Evolutionary conservation across 495 filamentous ascomycete species (phyloP), one percentile per base, ranked within the genome.

Genomic region (Aspergillus taichungensis): DNA sequence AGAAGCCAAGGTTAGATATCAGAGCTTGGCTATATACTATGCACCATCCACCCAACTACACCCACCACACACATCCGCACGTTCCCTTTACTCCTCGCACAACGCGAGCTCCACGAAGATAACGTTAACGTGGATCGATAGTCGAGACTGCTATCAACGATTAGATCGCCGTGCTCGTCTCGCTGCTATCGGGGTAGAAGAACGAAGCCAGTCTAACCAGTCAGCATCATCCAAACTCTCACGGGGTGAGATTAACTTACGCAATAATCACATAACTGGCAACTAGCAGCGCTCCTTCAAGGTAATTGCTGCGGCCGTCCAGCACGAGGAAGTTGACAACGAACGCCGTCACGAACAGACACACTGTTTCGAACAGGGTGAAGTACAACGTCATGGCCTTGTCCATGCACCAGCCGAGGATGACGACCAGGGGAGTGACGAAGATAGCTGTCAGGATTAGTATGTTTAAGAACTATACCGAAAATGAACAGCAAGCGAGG

Each of bases 351-450:
- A 89, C 87, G 56, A 94, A 94, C 14, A 94, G 68, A 37, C 74
- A 84, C 8, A 94, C 79, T 4, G 89, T 94, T 71, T 95, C 89
- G 61, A 95, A 95, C 18, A 94, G 69, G 31, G 85, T 94, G 54
- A 95, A 95, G 68, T 91, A 94, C 9, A 95, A 67, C 29, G 79
- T 80, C 88, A 95, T 94, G 27, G 84, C 76, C 55, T 82, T 87
- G 47, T 73, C 68, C 71, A 95, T 76, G 45, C 76, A 78, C 89
- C 88, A 94, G 8, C 88, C 89, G n/a, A 95, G 74, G 8, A 94
- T 78, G 18, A 95, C 88, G 34, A 94, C 78, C 43, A 95, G 67
- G 0, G 89, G 89, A 3, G 89, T 95, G 35, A 95, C 75, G 64
- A 95, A 94, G 43, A 95, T 75, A 14, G 89, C 86, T 69, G 84